These are phyloP conservation scores for Trichoderma sp. DNA, from an alignment of 2,329 filamentous ascomycete genomes.

Conservation along the genomic window DNA sequence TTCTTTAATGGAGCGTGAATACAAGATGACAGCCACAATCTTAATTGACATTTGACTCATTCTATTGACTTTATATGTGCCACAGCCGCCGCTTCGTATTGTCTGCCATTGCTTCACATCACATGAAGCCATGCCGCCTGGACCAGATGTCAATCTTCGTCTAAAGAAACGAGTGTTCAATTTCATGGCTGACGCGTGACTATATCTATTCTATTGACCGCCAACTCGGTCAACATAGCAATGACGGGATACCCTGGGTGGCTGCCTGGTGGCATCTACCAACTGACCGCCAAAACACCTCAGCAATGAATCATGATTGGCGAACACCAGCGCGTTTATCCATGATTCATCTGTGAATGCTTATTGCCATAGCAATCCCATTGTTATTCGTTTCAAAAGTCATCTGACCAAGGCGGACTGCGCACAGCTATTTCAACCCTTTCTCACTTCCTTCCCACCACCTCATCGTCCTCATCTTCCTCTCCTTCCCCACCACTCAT, in stretches of 20 bases:
- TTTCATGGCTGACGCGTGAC: no score
- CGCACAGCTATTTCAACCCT: background rate
- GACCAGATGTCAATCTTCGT: no score
- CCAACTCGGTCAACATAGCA: background rate
- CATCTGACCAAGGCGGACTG: background rate
- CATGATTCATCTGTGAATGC: background rate
- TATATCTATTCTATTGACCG: no score
- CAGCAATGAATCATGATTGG: background rate
- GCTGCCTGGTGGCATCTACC: background rate
- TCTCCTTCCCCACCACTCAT: background rate
- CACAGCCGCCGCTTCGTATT: background rate
- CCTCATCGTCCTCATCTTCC: background rate
- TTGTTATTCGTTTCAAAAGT: background rate
- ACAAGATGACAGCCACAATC: background rate
- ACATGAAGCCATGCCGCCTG: background rate
- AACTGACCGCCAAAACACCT: background rate
- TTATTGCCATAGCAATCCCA: no score
- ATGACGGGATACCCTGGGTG: background rate
- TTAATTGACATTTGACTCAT: no score
- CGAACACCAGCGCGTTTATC: background rate
- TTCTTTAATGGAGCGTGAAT: no score
- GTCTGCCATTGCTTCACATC: background rate
- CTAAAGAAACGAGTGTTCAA: no score
- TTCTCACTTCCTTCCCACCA: background rate
- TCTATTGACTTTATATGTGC: background rate